These are phyloP conservation scores for Phytophthora syringae DNA, from an alignment of 352 stramenopile species.

Conservation along the genomic window DNA sequence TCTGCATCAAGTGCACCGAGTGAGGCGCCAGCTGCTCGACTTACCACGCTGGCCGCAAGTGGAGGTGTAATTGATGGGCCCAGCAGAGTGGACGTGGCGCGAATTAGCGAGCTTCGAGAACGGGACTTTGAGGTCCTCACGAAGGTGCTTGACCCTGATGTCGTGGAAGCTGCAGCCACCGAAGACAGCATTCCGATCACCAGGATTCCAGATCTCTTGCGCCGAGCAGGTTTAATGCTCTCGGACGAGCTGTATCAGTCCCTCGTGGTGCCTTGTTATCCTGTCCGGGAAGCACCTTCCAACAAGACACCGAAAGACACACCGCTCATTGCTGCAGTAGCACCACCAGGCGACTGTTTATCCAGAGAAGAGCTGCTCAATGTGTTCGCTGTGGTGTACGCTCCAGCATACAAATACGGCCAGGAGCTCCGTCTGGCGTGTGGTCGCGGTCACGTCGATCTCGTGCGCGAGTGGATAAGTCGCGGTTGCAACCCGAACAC, in stretches of 20 bases:
- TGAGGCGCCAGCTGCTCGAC: constrained; percentile 26
- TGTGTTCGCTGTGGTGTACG: constrained; percentile 66
- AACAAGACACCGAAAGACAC: background rate
- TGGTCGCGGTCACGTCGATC: constrained; percentile 56
- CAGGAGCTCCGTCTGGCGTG: constrained; percentile 66
- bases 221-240: constrained; percentile 37
- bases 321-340: background rate
- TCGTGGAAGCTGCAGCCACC: constrained; percentile 21
- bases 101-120: constrained; percentile 70
- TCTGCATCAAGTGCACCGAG: background rate
- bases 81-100: constrained; percentile 55
- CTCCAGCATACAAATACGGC: constrained; percentile 75
- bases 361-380: constrained; percentile 51
- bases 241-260: constrained; percentile 47
- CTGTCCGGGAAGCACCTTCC: constrained; percentile 14
- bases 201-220: constrained; percentile 44
- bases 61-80: constrained; percentile 72
- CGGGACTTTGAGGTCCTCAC: constrained; percentile 55
- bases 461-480: constrained; percentile 51
- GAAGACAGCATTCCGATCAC: constrained; percentile 29
- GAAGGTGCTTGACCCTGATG: constrained; percentile 40
- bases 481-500: constrained; percentile 70
- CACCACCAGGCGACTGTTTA: constrained; percentile 1
- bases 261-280: constrained; percentile 45
- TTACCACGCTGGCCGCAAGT: constrained; percentile 60